Conservation (phyloP, 345 rosid genomes). For the Linum tenue region DNA sequence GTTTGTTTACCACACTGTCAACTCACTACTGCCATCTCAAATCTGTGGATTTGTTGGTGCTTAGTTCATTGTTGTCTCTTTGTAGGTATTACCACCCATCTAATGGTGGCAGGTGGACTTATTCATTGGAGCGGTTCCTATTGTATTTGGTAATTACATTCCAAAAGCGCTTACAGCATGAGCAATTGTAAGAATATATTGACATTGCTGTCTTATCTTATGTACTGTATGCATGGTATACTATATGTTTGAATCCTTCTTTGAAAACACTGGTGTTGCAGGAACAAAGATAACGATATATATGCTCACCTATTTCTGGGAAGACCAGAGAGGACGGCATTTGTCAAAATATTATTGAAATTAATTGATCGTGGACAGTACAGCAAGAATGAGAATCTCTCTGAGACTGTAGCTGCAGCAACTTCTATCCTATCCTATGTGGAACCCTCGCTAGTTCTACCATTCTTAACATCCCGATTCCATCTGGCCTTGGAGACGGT, state of each 20-base stretch:
- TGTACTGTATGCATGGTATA: constrained; percentile 9
- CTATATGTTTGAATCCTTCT: constrained; percentile 23
- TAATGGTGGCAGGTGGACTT: constrained; percentile 99
- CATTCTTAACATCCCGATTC: constrained; percentile 85
- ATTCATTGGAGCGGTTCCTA: constrained; percentile 83
- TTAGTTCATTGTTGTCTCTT: constrained; percentile 12
- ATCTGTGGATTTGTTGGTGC: constrained; percentile 7
- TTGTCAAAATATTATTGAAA: constrained; percentile 66
- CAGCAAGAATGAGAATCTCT: constrained; percentile 94
- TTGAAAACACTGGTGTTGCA: constrained; percentile 29
- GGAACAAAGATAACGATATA: constrained; percentile 34
- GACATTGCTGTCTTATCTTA: constrained; percentile 11
- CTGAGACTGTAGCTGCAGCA: constrained; percentile 96
- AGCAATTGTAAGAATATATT: constrained; percentile 64
- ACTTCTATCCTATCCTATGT: constrained; percentile 85
- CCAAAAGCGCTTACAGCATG: constrained; percentile 80
- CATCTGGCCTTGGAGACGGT: constrained; percentile 99
- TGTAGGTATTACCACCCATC: constrained; percentile 95
- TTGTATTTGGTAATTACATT: constrained; percentile 65
- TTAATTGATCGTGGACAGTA: constrained; percentile 96
- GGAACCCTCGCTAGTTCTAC: constrained; percentile 95
- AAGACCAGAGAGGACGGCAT: constrained; percentile 58
- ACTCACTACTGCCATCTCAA: constrained; percentile 10
- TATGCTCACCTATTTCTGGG: constrained; percentile 43
- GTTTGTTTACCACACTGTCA: constrained; percentile 47